Evolutionary conservation across 2,329 filamentous ascomycete species (phyloP), one percentile per base, ranked within the genome.

Genomic region (Sordariomycetes sp.): DNA sequence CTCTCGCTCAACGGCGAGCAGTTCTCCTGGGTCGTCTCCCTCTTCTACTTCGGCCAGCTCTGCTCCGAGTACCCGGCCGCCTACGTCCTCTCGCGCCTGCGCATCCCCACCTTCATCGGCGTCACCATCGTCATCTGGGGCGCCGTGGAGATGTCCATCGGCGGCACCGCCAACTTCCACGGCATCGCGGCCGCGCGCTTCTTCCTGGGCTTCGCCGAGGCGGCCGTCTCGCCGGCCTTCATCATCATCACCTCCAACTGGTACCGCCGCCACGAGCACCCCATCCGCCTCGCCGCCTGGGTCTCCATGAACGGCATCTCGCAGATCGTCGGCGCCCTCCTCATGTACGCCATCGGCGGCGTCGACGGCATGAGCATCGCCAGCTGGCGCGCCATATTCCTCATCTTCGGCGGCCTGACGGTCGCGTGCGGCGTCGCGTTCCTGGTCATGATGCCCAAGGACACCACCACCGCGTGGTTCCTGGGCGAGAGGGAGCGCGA

Each of bases 361-460:
- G 0, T 70, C 73, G 7, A n/a, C n/a, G n/a, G n/a, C n/a, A n/a
- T n/a, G n/a, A n/a, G n/a, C n/a, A 70, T 81, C 6, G 69, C 73
- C 0, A 67, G 71, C 28, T 83, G 79, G 79, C 79, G 78, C 73
- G 81, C 80, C 59, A 74, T 83, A 32, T 86, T 82, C 68, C 62
- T 83, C 14, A 81, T 84, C 59, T 82, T 83, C 62, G 76, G 80
- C 1, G 76, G 79, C 61, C 74, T 83, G 59, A 80, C 80, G 25
- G 68, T 76, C 28, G n/a, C n/a, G n/a, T n/a, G n/a, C n/a, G n/a
- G n/a, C n/a, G n/a, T n/a, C n/a, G n/a, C n/a, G n/a, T n/a, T n/a
- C n/a, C n/a, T n/a, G n/a, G n/a, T n/a, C n/a, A n/a, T n/a, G n/a
- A n/a, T n/a, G n/a, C n/a, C n/a, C n/a, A n/a, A n/a, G n/a, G n/a